Base-by-base conservation (phyloP, 1,139 yeast species). In the Protomyces pachydermus region DNA sequence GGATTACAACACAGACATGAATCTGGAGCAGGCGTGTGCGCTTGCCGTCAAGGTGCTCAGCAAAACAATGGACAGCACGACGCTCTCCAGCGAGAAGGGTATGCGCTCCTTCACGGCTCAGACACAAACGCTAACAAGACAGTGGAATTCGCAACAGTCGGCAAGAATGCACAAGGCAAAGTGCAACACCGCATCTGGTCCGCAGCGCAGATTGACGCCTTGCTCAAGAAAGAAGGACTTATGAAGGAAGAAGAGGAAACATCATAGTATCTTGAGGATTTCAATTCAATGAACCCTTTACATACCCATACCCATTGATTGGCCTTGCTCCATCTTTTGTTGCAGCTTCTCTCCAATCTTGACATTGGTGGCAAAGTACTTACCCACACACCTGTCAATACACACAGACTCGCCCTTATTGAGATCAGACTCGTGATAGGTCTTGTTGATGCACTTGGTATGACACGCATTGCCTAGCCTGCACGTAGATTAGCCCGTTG, bases 371-470 rank as follows among this genome's bases (percentile, higher is more conserved):
- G 91, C 97, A 72, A 95, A 95, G 78, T 93, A 93, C 78, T 93
- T 93, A 72, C 96, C 84, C 68, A 93, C 98, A 80, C 99, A 93
- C 81, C 98, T 86, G 79, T 93, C 99, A 71, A 95, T 82, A 77
- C 99, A 93, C 65, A 89, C 81, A 56, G 93, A 84, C 78, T 93
- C 98, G 72, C 82, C 85, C 80, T 89, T 90, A 78, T 82, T 82
- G 69, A 93, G 81, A 39, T 87, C 95, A 65, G 93, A 88, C 66
- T 89, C 95, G 66, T 76, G 74, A 79, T 91, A 91, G 73, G 78
- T 79, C 63, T 70, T 56, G 70, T 75, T 74, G 74, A 93, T 88
- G 79, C 99, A 93, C 79, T 93, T 93, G 72, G 80, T 77, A 77
- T 93, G 95, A 77, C 99, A 93, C n/a, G 67, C 54, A 37, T 51